phyloP scores from a whole-genome alignment of 192 early-diverging fungal genomes.

The Funneliformis mosseae region DNA sequence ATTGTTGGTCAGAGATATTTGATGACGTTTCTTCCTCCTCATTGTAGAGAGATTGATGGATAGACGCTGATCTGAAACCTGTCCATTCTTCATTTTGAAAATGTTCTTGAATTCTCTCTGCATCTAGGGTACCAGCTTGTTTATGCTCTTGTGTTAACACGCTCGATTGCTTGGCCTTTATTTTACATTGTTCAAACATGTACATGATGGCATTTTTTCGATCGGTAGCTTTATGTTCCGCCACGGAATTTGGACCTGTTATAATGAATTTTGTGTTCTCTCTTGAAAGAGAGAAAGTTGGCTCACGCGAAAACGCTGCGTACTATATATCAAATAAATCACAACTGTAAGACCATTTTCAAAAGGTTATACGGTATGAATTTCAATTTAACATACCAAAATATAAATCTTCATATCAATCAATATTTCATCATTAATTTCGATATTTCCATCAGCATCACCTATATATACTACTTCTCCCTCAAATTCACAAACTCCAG shows the following conservation, averaged over 20 bases:
- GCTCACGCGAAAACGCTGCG: constrained; percentile 41
- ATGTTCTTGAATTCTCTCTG: constrained; percentile 35
- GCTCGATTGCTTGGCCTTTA: constrained; percentile 36
- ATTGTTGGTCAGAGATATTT: constrained; percentile 52
- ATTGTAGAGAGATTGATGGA: constrained; percentile 31
- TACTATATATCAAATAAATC: constrained; percentile 40
- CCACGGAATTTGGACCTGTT: neutral
- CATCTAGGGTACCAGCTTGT: constrained; percentile 39
- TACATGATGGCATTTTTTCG: neutral
- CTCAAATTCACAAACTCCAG: constrained; percentile 47
- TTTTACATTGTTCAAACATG: constrained; percentile 26
- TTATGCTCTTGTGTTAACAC: constrained; percentile 39
- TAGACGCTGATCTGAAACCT: constrained; percentile 30
- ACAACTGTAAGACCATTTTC: neutral
- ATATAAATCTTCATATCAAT: neutral
- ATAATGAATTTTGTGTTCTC: neutral
- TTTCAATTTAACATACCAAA: neutral
- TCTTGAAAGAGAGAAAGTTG: constrained; percentile 31
- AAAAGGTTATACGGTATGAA: no score
- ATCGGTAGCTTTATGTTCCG: neutral
- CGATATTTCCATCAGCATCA: constrained; percentile 40
- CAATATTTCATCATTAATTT: constrained; percentile 28
- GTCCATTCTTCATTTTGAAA: constrained; percentile 37
- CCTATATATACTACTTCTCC: constrained; percentile 42
- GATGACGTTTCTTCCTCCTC: constrained; percentile 45